Evolutionary conservation across 192 early-diverging fungal genomes (phyloP).

Genomic region (Hyaloraphidium curvatum): DNA sequence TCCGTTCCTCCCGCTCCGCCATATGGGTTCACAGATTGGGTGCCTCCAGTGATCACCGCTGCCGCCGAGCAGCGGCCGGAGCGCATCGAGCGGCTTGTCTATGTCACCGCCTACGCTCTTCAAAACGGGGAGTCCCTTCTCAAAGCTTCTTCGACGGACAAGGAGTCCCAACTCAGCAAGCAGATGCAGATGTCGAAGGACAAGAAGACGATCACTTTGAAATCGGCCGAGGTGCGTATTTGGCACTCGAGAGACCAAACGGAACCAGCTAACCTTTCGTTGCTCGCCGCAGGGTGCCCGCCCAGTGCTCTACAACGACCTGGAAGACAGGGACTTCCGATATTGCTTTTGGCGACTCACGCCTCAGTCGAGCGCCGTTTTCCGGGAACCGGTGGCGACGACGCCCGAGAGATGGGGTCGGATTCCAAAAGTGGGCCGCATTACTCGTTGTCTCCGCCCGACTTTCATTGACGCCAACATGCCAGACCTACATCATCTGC

Average conservation of each 20-base stretch:
- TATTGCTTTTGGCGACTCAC: constrained; percentile 3
- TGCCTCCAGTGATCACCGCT: neutral
- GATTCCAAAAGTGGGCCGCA: neutral
- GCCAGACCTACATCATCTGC: neutral
- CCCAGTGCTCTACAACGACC: constrained; percentile 3
- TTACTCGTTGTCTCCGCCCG: neutral
- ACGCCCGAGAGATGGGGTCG: neutral
- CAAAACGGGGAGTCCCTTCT: neutral
- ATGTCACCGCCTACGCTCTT: neutral
- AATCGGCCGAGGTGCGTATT: neutral
- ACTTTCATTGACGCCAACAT: neutral
- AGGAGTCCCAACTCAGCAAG: neutral
- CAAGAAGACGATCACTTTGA: neutral
- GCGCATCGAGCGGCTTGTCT: neutral
- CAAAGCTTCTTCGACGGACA: neutral
- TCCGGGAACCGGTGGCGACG: neutral
- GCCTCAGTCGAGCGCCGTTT: neutral
- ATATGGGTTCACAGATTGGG: neutral
- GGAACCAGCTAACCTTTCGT: no score
- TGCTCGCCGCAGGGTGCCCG: neutral
- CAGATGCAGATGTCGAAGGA: neutral
- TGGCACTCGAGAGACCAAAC: no score
- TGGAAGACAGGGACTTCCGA: neutral
- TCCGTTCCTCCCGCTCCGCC: neutral
- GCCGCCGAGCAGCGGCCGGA: neutral